Conservation (phyloP, 2,329 filamentous ascomycete genomes). For the Lachnellula hyalina region DNA sequence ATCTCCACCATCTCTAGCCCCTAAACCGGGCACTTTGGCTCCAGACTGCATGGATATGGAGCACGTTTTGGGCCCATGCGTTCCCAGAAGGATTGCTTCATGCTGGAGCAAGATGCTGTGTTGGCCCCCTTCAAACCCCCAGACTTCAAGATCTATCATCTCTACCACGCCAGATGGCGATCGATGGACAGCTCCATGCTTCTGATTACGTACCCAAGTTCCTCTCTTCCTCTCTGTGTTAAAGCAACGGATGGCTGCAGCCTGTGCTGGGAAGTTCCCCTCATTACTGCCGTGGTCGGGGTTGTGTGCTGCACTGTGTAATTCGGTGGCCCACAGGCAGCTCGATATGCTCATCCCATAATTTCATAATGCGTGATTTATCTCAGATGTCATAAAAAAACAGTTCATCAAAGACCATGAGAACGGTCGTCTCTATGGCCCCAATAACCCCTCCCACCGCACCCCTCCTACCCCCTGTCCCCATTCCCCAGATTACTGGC, state of each 20-base stretch:
- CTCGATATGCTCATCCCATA: neutral
- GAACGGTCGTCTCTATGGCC: too few relatives aligned
- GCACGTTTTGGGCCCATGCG: neutral
- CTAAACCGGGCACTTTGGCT: neutral
- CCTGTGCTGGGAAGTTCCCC: constrained; percentile 8
- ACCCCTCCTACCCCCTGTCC: neutral
- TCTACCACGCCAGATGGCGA: neutral
- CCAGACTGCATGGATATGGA: neutral
- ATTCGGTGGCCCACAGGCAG: neutral
- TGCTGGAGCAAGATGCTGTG: neutral
- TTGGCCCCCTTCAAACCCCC: neutral
- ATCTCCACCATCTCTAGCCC: neutral
- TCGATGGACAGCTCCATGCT: neutral
- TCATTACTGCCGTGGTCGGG: constrained; percentile 1
- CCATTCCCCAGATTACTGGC: neutral
- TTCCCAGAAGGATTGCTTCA: neutral
- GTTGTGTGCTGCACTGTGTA: neutral
- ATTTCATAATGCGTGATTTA: neutral
- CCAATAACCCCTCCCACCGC: neutral
- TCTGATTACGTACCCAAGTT: neutral
- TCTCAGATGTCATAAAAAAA: constrained; percentile 4
- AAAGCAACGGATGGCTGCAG: constrained; percentile 16
- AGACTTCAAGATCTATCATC: neutral
- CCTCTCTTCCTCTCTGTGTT: neutral
- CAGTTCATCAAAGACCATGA: neutral